Percentiles rank a stretch among this genome's conserved stretches.
Conservation (phyloP, 1,284 basidiomycete genomes). For the Taiwanofungus camphoratus region DNA sequence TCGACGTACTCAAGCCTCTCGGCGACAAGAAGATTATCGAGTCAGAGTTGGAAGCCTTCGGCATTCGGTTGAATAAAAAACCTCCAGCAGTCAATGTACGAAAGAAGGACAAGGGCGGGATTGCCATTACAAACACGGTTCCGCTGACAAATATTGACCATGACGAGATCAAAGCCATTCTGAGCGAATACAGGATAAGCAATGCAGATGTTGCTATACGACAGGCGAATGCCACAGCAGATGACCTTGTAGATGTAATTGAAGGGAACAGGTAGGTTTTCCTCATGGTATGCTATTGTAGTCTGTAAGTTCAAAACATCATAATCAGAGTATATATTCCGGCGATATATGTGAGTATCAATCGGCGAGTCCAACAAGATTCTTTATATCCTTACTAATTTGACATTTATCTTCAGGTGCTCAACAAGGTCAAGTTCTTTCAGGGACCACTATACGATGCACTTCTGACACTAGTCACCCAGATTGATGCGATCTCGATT, state of each 20-base stretch:
- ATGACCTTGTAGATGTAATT: conserved; percentile 96
- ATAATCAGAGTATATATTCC: conserved; percentile 84
- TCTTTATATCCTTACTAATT: conserved; percentile 1
- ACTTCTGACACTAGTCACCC: conserved; percentile 23
- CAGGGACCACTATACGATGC: not conserved
- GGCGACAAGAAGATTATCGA: conserved; percentile 93
- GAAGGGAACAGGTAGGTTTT: conserved; percentile 77
- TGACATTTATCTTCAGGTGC: conserved; percentile 39
- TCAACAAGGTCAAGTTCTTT: conserved; percentile 58
- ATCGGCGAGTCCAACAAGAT: conserved; percentile 1
- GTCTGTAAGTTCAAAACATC: not conserved
- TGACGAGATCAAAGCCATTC: conserved; percentile 94
- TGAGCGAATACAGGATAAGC: conserved; percentile 87
- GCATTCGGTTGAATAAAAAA: conserved; percentile 93
- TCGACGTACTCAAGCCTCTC: conserved; percentile 96
- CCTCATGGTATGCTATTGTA: not conserved
- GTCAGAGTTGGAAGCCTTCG: conserved; percentile 92
- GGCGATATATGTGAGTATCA: conserved; percentile 71
- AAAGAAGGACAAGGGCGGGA: conserved; percentile 93
- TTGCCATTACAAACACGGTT: conserved; percentile 92
- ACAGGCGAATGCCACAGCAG: conserved; percentile 88
- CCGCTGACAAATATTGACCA: conserved; percentile 96
- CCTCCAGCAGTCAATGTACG: conserved; percentile 87
- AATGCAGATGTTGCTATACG: conserved; percentile 95
- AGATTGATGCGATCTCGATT: conserved; percentile 98